A percentile compares a stretch with the other conserved stretches of the same genome.
Conservation (phyloP, 164 flowering plant genomes). For the Aristolochia californica region DNA sequence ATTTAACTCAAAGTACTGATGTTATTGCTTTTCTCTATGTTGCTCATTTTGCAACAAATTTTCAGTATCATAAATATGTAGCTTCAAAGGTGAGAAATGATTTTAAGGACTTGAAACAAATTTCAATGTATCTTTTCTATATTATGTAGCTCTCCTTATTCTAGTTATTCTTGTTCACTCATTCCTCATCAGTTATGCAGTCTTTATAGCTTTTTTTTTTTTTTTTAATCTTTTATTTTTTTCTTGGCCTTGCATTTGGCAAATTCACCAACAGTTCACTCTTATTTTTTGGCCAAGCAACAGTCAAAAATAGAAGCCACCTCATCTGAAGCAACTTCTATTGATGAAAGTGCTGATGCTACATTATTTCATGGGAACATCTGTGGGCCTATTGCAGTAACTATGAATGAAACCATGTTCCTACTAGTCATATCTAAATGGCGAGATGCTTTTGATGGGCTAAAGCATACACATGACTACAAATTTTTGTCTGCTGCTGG, state of each 20-base stretch:
- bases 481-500: constrained; percentile 75
- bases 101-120: background rate
- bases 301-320: constrained; percentile 31
- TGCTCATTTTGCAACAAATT: constrained; percentile 68
- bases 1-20: constrained; percentile 52
- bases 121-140: background rate
- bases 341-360: constrained; percentile 26
- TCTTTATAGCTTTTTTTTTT: no score
- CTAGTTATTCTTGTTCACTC: background rate
- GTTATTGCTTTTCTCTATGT: constrained; percentile 67
- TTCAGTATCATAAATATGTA: constrained; percentile 58
- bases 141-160: background rate
- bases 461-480: constrained; percentile 73
- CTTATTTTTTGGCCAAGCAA: background rate
- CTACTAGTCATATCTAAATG: constrained; percentile 59
- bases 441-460: constrained; percentile 74
- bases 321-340: constrained; percentile 16
- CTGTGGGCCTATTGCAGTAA: constrained; percentile 88
- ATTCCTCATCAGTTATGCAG: background rate
- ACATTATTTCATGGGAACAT: constrained; percentile 53
- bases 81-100: constrained; percentile 47
- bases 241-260: background rate
- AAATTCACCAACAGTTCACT: background rate
- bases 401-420: constrained; percentile 88
- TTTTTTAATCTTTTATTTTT: no score